Evolutionary conservation across 257 asterid genomes (phyloP).

Genomic region (Verbena officinalis): DNA sequence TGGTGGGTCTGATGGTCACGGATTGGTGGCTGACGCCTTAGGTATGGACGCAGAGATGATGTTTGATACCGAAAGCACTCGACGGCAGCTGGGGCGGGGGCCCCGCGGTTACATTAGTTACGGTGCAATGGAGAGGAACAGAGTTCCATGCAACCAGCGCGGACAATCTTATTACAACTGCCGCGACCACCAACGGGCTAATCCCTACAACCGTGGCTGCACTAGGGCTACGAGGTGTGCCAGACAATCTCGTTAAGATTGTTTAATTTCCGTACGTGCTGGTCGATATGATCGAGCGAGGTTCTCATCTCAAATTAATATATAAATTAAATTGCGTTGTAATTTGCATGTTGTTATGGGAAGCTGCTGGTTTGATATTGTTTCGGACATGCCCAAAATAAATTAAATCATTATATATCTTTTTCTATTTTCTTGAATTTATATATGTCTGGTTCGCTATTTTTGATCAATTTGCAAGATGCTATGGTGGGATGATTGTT

Average conservation of each 20-base stretch:
- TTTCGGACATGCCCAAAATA: too few relatives aligned
- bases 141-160: slow-evolving; percentile 42
- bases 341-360: too few relatives aligned
- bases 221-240: slow-evolving; percentile 49
- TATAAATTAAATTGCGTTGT: too few relatives aligned
- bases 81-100: slow-evolving; percentile 35
- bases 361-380: too few relatives aligned
- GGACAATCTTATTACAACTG: slow-evolving; percentile 59
- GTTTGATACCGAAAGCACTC: slow-evolving; percentile 43
- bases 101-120: slow-evolving; percentile 41
- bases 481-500: too few relatives aligned
- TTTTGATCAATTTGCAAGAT: too few relatives aligned
- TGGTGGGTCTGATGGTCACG: slow-evolving; percentile 33
- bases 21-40: slow-evolving; percentile 41
- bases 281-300: too few relatives aligned
- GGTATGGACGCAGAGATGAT: slow-evolving; percentile 37
- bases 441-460: too few relatives aligned
- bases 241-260: slow-evolving; percentile 30
- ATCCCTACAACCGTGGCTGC: slow-evolving; percentile 60
- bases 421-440: too few relatives aligned
- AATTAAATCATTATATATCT: too few relatives aligned
- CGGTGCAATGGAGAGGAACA: slow-evolving; percentile 40
- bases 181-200: slow-evolving; percentile 28
- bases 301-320: too few relatives aligned
- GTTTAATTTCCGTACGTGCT: too few relatives aligned